Evolutionary conservation across 139 green algal species (phyloP), one percentile per base, ranked within the genome.

Genomic region (Chlorella sp.): DNA sequence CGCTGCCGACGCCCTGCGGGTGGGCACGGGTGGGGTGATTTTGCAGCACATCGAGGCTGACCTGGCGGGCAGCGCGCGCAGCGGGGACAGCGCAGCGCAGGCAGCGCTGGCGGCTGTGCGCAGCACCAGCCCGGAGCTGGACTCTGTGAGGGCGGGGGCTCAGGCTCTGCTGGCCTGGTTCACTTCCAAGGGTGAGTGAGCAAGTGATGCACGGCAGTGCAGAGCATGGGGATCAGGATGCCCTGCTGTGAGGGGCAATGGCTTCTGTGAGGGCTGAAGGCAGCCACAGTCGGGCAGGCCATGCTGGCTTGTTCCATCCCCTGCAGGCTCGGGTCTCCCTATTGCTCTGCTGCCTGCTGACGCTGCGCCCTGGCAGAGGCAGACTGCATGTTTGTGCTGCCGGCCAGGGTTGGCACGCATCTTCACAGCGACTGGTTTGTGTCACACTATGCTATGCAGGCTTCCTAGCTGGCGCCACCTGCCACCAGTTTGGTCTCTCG

Each of bases 401-500:
- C 48, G 48, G 48, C 7, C 48, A 57, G 48, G 48, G 48, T 57
- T 57, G 5, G 48, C 48, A 57, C 9, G 9, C 48, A 57, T 5
- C 48, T 5, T 57, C 9, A 57, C 48, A 5, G 9, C 48, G 48
- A 57, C 48, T 57, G 48, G 5, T 57, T 5, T 16, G 5, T 57
- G 9, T 9, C 9, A 57, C 48, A 57, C 9, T 5, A 57, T 16
- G 7, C 48, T 57, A 9, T 57, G 73, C 89, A 91, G 89, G 89
- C 39, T 86, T 78, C 22, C n/a, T 81, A 11, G 42, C 64, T 26
- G 64, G 36, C 28, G 89, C 53, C 26, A 64, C 71, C 30, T 73
- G 82, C 48, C 60, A 73, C 22, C 89, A 91, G 81, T 89, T 91
- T 75, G 89, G 89, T 24, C 78, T 91, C 28, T 91, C 89, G 3